Base-by-base conservation (phyloP, 2,329 filamentous ascomycete genomes). In the Dendrostoma leiphaemia region DNA sequence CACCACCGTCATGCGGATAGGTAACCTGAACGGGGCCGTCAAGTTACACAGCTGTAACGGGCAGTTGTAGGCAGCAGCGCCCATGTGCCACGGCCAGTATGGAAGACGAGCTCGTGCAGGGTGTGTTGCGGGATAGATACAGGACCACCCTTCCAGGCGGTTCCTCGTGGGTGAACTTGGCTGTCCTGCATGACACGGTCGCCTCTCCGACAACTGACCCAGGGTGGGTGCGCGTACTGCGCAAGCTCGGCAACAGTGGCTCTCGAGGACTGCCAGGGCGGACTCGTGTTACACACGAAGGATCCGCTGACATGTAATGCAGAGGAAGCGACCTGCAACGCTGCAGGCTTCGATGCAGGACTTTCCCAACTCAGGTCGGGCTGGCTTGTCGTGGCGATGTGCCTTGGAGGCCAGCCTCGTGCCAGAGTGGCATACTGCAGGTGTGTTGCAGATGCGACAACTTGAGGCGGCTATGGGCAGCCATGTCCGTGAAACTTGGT, bases 301-400 rank as follows among this genome's bases (percentile, higher is more conserved):
- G 51, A 57, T 57, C 31, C 41, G 38, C 53, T 57, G 55, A 49
- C 44, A 37, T 51, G 51, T 41, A 48, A 48, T 49, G 50, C 35
- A 51, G 35, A 32, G 43, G n/a, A 47, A 23, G 35, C 34, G 38
- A 23, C 41, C 43, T 53, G 50, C n/a, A 29, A 56, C 44, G 31
- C 23, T 44, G 47, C 51, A 38, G 21, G 41, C 26, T 34, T 29
- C 34, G 41, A 17, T n/a, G 48, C 38, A 43, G 17, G 7, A 19
- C 28, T 26, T 17, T 43, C 46, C 23, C 46, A 31, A 28, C 37
- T 24, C 31, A 47, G 44, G 10, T 31, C 32, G 7, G 17, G 21
- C 24, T 49, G 47, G 47, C 26, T 49, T 7, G 34, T 49, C 35
- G 34, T 23, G 26, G 32, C 35, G 24, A 31, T 23, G n/a, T 38